Conservation (phyloP, 257 asterid species). For the Knoxia roxburghii region DNA sequence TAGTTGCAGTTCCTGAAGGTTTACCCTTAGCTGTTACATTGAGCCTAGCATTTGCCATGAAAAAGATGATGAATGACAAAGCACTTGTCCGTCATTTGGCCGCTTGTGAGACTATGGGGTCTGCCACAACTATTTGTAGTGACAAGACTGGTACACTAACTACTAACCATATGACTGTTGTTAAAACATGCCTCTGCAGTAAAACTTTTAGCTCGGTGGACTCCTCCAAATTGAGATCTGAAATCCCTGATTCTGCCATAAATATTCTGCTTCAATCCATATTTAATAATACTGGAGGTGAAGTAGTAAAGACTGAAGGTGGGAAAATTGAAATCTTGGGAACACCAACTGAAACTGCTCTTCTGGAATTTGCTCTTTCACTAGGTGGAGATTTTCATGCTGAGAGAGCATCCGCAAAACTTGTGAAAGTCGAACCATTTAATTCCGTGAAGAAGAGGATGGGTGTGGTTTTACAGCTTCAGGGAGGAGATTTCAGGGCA, state of each 20-base stretch:
- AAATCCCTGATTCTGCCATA: conserved; percentile 43
- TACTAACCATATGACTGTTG: conserved; percentile 82
- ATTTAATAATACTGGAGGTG: conserved; percentile 84
- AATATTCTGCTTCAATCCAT: conserved; percentile 54
- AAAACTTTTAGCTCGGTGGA: conserved; percentile 30
- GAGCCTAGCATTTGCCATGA: conserved; percentile 96
- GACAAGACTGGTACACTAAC: conserved; percentile 95
- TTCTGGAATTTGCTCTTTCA: conserved; percentile 68
- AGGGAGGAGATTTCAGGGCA: conserved; percentile 55
- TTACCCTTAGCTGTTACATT: conserved; percentile 88
- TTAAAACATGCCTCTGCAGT: conserved; percentile 61
- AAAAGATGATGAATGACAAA: conserved; percentile 92
- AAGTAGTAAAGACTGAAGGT: conserved; percentile 48
- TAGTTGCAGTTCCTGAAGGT: conserved; percentile 96
- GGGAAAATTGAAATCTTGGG: conserved; percentile 69
- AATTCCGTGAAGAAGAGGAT: conserved; percentile 76
- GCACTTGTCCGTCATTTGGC: conserved; percentile 91
- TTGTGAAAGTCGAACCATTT: conserved; percentile 84
- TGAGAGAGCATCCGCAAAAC: conserved; percentile 40
- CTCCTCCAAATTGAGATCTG: conserved; percentile 43
- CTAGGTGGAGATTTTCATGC: conserved; percentile 73
- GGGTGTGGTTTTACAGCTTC: conserved; percentile 75
- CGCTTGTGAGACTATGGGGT: conserved; percentile 98
- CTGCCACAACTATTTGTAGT: conserved; percentile 89
- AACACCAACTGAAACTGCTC: conserved; percentile 82